A percentile compares a stretch with the other conserved stretches of the same genome.
Conservation (phyloP, 345 rosid genomes). For the Dipteronia dyeriana region DNA sequence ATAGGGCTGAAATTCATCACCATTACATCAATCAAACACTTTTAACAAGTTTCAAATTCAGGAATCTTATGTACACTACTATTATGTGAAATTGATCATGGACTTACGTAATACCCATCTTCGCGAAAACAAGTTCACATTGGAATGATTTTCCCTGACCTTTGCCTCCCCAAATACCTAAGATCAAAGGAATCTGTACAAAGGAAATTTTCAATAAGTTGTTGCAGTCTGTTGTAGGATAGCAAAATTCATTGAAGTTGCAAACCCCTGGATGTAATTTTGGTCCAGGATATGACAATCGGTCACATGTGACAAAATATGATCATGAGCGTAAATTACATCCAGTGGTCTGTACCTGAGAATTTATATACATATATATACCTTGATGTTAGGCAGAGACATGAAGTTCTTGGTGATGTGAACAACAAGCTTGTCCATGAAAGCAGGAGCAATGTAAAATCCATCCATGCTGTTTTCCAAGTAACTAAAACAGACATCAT, state of each 20-base stretch:
- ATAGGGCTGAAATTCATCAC: slow-evolving; percentile 65
- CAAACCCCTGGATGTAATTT: no score
- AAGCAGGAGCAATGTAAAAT: slow-evolving; percentile 90
- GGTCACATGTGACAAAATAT: no score
- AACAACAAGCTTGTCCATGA: slow-evolving; percentile 98
- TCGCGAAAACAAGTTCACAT: slow-evolving; percentile 94
- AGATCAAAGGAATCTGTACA: slow-evolving; percentile 81
- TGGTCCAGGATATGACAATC: no score
- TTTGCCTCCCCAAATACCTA: slow-evolving; percentile 99
- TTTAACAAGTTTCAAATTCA: no score
- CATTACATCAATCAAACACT: neutral
- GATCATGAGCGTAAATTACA: no score
- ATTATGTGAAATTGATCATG: neutral
- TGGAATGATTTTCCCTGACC: slow-evolving; percentile 99
- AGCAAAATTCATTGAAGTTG: neutral
- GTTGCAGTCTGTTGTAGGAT: neutral
- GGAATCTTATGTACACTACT: no score
- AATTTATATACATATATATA: slow-evolving; percentile 3
- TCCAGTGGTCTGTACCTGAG: no score
- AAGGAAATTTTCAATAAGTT: neutral
- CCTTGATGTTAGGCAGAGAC: slow-evolving; percentile 92
- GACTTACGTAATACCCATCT: slow-evolving; percentile 98
- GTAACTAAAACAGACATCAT: slow-evolving; percentile 41
- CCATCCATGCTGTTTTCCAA: slow-evolving; percentile 87
- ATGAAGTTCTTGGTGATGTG: slow-evolving; percentile 97